Conservation (phyloP, 2,329 filamentous ascomycete genomes). For the Trichoderma guizhouense region DNA sequence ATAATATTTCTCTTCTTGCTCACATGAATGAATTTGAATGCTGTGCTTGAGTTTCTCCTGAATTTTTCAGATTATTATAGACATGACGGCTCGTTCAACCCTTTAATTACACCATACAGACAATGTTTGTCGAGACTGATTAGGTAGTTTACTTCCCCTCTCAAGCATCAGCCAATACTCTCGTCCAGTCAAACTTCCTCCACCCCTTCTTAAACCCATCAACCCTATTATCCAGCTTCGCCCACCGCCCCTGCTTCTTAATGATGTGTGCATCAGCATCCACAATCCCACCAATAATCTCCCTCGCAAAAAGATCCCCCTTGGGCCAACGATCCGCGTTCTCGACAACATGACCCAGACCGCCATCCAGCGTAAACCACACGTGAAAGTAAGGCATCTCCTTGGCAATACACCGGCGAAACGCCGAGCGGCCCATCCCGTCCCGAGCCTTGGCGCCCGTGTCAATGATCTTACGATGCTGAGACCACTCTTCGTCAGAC, state of each 20-base stretch:
- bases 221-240: conserved; percentile 62
- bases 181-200: conserved; percentile 88
- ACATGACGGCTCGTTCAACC: background rate
- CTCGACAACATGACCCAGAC: conserved; percentile 88
- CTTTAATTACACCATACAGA: background rate
- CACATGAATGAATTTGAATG: background rate
- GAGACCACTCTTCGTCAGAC: conserved; percentile 88
- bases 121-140: background rate
- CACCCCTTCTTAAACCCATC: conserved; percentile 81
- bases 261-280: conserved; percentile 77
- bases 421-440: conserved; percentile 72
- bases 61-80: background rate
- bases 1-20: background rate
- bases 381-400: conserved; percentile 99
- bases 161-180: conserved; percentile 47
- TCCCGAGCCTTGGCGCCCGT: conserved; percentile 64
- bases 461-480: conserved; percentile 93
- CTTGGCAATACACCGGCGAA: conserved; percentile 78
- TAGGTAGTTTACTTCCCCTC: background rate
- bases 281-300: conserved; percentile 89
- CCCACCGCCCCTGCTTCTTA: conserved; percentile 88
- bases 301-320: conserved; percentile 88
- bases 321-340: conserved; percentile 80
- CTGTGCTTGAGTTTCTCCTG: background rate
- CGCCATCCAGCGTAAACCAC: conserved; percentile 90